Conservation (phyloP, 2,329 filamentous ascomycete genomes). For the Ophiocordyceps camponoti-rufipedis region DNA sequence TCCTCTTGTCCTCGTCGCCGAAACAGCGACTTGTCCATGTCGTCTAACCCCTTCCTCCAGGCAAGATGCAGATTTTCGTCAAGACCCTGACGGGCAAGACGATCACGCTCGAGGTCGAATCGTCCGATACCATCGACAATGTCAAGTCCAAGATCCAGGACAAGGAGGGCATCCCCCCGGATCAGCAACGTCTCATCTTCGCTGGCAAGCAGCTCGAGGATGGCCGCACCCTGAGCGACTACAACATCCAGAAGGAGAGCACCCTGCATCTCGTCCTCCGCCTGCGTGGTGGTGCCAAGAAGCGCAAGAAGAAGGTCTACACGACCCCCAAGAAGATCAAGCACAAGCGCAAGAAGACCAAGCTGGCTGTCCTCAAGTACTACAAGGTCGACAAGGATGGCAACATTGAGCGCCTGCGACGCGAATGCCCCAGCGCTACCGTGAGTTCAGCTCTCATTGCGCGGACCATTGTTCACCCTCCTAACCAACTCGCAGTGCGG, state of each 20-base stretch:
- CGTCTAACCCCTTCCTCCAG: constrained; percentile 28
- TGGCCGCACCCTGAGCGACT: constrained; percentile 95
- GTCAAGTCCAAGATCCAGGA: constrained; percentile 98
- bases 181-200: constrained; percentile 99
- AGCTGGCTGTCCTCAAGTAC: constrained; percentile 99
- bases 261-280: constrained; percentile 96
- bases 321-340: constrained; percentile 99
- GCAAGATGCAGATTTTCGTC: constrained; percentile 64
- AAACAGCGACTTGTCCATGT: neutral
- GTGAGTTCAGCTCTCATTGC: constrained; percentile 32
- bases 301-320: constrained; percentile 99
- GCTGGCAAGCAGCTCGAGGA: constrained; percentile 99
- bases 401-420: constrained; percentile 97
- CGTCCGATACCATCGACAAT: constrained; percentile 99
- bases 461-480: neutral
- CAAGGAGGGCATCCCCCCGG: constrained; percentile 98
- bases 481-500: constrained; percentile 48
- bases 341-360: constrained; percentile 99
- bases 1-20: neutral
- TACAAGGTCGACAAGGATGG: constrained; percentile 99
- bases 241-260: constrained; percentile 99
- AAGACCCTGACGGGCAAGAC: constrained; percentile 97
- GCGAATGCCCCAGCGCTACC: constrained; percentile 87
- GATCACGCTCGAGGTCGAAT: constrained; percentile 99
- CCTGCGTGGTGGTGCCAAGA: constrained; percentile 97